Conservation (phyloP, 257 asterid genomes). For the Datura wrightii region DNA sequence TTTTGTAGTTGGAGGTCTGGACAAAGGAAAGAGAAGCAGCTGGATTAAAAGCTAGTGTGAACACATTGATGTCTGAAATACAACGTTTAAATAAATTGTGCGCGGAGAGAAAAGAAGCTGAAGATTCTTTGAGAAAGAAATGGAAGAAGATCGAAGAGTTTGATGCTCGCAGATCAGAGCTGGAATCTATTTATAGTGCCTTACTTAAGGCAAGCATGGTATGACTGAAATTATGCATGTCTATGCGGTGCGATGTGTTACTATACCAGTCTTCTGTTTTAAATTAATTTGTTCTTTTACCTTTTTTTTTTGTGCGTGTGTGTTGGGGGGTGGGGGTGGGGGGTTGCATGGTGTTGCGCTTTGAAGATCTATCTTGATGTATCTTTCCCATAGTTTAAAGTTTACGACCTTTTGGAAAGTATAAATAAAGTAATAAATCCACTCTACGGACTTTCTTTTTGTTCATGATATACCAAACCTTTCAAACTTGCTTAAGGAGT, state of each 20-base stretch:
- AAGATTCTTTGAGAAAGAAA: slow-evolving; percentile 86
- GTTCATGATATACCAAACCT: not conserved
- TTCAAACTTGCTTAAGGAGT: slow-evolving; percentile 18
- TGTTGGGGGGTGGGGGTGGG: not conserved
- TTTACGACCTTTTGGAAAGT: not conserved
- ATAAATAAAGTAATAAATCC: not conserved
- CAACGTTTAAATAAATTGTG: slow-evolving; percentile 86
- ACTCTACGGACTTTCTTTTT: not conserved
- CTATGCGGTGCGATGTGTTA: not conserved
- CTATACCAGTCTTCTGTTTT: slow-evolving; percentile 9
- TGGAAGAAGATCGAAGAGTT: slow-evolving; percentile 99
- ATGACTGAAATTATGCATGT: slow-evolving; percentile 32
- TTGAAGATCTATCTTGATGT: slow-evolving; percentile 24
- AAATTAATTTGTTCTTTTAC: too few species aligned
- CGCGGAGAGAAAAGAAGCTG: slow-evolving; percentile 98
- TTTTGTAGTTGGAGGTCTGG: slow-evolving; percentile 91
- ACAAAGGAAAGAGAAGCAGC: slow-evolving; percentile 96
- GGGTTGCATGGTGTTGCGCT: not conserved
- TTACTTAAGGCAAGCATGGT: slow-evolving; percentile 92
- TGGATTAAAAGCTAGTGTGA: slow-evolving; percentile 87
- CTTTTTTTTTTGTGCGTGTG: not conserved
- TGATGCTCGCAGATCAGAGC: slow-evolving; percentile 96
- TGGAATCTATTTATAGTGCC: slow-evolving; percentile 83
- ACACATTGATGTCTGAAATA: slow-evolving; percentile 82
- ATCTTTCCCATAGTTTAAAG: not conserved